Conservation (phyloP, 805 yeast species). For the Gaillardinia entomophila region DNA sequence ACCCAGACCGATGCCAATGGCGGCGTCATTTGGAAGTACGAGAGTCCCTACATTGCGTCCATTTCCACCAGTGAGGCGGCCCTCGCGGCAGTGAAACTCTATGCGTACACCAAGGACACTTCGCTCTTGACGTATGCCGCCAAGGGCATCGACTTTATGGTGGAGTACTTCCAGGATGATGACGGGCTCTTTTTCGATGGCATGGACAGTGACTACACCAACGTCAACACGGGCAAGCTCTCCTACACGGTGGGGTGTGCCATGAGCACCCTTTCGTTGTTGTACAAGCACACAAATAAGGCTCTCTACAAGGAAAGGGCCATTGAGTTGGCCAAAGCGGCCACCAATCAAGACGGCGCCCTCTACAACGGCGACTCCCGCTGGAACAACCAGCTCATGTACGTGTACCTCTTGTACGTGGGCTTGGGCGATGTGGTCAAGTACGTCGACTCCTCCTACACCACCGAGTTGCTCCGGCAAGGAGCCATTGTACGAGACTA, state of each 20-base stretch:
- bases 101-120: conserved; percentile 9
- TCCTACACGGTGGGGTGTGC: conserved; percentile 21
- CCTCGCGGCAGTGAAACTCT: conserved; percentile 18
- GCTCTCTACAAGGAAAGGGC: conserved; percentile 11
- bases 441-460: too few relatives aligned
- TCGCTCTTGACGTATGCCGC: conserved; percentile 10
- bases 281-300: conserved; percentile 10
- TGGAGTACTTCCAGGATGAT: conserved; percentile 11
- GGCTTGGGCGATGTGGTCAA: too few relatives aligned
- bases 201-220: conserved; percentile 6
- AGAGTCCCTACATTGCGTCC: conserved; percentile 19
- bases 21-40: conserved; percentile 20
- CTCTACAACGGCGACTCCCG: conserved; percentile 13
- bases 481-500: too few relatives aligned
- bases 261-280: conserved; percentile 16
- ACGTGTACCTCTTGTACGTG: conserved; percentile 15
- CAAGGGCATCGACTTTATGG: conserved; percentile 12
- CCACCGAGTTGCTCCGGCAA: too few relatives aligned
- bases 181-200: conserved; percentile 22
- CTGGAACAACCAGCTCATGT: conserved; percentile 20
- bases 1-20: conserved; percentile 18
- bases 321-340: conserved; percentile 10
- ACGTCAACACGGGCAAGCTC: conserved; percentile 19
- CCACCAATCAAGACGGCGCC: conserved; percentile 10
- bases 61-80: conserved; percentile 25